These are phyloP conservation scores for Trichoderma asperellum DNA, from an alignment of 2,329 filamentous ascomycete species.

Conservation along the genomic window DNA sequence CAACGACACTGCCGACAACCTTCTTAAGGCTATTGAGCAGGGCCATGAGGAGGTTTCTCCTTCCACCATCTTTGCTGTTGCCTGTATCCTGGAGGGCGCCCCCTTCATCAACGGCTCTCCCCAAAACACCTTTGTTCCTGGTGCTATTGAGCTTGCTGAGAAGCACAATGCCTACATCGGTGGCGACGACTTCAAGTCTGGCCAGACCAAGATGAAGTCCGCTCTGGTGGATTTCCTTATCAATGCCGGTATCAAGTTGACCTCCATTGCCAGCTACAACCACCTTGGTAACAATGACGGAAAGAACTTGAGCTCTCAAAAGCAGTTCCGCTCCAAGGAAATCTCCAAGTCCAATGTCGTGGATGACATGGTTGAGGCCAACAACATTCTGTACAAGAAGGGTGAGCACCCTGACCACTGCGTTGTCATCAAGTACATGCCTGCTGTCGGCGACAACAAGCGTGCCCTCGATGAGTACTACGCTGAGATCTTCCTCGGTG, in stretches of 20 bases:
- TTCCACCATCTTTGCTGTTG: slow-evolving; percentile 94
- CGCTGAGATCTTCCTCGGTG: slow-evolving; percentile 97
- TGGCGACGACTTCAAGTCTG: slow-evolving; percentile 99
- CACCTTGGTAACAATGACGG: slow-evolving; percentile 99
- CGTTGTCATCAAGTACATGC: slow-evolving; percentile 99
- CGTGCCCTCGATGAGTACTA: slow-evolving; percentile 99
- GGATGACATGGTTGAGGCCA: slow-evolving; percentile 98
- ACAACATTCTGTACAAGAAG: slow-evolving; percentile 84
- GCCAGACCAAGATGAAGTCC: slow-evolving; percentile 99
- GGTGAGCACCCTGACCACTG: slow-evolving; percentile 97
- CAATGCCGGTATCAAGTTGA: slow-evolving; percentile 97
- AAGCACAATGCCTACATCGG: slow-evolving; percentile 88
- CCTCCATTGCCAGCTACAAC: slow-evolving; percentile 98
- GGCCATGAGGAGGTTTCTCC: slow-evolving; percentile 92
- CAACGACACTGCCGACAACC: slow-evolving; percentile 95
- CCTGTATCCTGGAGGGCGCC: slow-evolving; percentile 83
- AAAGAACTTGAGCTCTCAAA: slow-evolving; percentile 96
- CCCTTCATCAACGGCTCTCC: slow-evolving; percentile 99
- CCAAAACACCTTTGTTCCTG: slow-evolving; percentile 98
- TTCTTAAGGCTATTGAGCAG: slow-evolving; percentile 81
- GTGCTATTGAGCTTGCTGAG: slow-evolving; percentile 86
- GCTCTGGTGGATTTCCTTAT: slow-evolving; percentile 98
- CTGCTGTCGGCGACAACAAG: slow-evolving; percentile 98
- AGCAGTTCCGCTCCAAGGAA: slow-evolving; percentile 99
- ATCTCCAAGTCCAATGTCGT: slow-evolving; percentile 99